These are phyloP conservation scores for Macrotyloma uniflorum DNA, from an alignment of 306 rosid genomes.

Conservation along the genomic window DNA sequence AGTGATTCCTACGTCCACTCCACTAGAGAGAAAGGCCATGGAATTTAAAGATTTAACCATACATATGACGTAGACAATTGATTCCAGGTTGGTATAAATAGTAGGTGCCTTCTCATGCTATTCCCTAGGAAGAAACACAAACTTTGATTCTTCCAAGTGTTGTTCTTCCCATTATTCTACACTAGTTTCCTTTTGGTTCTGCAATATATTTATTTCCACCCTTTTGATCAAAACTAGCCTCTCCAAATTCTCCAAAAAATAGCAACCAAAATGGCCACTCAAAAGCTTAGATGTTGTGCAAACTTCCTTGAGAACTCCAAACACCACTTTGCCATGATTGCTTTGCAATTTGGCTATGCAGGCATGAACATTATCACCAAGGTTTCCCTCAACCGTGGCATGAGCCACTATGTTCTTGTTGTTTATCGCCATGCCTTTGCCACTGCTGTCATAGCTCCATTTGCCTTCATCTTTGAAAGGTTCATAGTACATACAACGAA, in stretches of 20 bases:
- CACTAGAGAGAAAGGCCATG: background rate
- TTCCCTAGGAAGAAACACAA: constrained; percentile 26
- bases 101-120: background rate
- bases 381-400: constrained; percentile 80
- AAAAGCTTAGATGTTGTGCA: constrained; percentile 48
- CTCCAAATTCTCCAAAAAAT: background rate
- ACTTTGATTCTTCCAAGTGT: background rate
- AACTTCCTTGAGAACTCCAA: constrained; percentile 61
- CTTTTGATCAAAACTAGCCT: background rate
- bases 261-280: constrained; percentile 39
- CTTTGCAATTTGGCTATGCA: constrained; percentile 82
- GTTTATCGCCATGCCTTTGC: constrained; percentile 92
- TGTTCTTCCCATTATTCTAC: background rate
- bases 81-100: constrained; percentile 18
- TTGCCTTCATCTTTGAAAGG: constrained; percentile 83
- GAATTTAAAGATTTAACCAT: background rate
- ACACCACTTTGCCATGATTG: constrained; percentile 86
- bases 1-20: background rate
- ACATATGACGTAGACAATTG: constrained; percentile 1
- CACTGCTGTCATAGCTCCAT: constrained; percentile 70
- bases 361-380: constrained; percentile 86
- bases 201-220: background rate
- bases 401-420: constrained; percentile 95
- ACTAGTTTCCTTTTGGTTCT: background rate
- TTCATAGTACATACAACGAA: background rate